Evolutionary conservation across 2,329 filamentous ascomycete genomes (phyloP).

Genomic region (Chrysoporthe austroafricana): DNA sequence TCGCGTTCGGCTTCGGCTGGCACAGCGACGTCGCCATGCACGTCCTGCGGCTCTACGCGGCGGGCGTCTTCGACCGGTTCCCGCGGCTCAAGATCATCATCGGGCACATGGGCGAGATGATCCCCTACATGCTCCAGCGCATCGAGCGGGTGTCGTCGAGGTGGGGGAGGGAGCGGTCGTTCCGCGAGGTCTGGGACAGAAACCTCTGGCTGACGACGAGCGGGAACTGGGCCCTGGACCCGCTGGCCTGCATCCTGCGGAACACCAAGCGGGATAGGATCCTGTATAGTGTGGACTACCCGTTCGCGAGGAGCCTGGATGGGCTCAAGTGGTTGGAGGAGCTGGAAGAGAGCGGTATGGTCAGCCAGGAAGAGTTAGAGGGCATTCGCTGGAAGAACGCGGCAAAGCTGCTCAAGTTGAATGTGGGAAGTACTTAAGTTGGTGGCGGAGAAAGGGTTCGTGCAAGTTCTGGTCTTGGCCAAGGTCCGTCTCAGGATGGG

Average conservation of each 20-base stretch:
- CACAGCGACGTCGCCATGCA: constrained; percentile 55
- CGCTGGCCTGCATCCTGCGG: constrained; percentile 48
- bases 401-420: constrained; percentile 47
- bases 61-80: constrained; percentile 58
- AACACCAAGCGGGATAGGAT: constrained; percentile 54
- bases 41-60: constrained; percentile 53
- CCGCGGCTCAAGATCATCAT: constrained; percentile 58
- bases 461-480: background rate
- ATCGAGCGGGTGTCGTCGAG: constrained; percentile 37
- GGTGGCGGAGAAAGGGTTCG: background rate
- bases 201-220: constrained; percentile 63
- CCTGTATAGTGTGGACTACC: constrained; percentile 62
- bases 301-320: constrained; percentile 54
- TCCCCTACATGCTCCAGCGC: constrained; percentile 59
- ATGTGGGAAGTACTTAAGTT: constrained; percentile 31
- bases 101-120: constrained; percentile 56
- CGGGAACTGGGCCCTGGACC: constrained; percentile 54
- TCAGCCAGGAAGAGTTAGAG: constrained; percentile 53
- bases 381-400: constrained; percentile 56
- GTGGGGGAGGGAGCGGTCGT: constrained; percentile 40
- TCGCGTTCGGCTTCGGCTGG: constrained; percentile 52
- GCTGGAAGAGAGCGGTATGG: constrained; percentile 51
- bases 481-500: background rate
- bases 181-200: constrained; percentile 55
- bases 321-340: constrained; percentile 53